Evolutionary conservation across 116 monocot genomes (phyloP).

Genomic region (Dioscorea cayenensis): DNA sequence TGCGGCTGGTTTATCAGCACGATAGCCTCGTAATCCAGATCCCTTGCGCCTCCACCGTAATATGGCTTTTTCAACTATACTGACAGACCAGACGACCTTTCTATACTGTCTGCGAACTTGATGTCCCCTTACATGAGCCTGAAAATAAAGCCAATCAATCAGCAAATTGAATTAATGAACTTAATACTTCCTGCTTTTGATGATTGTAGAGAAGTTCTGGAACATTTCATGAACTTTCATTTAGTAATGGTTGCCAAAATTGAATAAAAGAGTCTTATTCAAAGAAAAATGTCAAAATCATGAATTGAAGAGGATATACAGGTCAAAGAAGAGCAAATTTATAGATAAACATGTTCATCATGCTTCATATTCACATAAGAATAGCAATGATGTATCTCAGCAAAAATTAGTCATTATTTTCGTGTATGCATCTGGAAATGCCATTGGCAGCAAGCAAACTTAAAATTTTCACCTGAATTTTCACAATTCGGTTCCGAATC

Average conservation of each 20-base stretch:
- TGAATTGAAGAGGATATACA: background rate
- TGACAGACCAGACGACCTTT: slow-evolving; percentile 64
- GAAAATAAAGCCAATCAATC: slow-evolving; percentile 11
- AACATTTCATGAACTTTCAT: too few relatives aligned
- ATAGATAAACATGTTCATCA: background rate
- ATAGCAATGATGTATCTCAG: too few relatives aligned
- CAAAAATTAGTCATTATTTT: too few relatives aligned
- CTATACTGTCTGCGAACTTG: slow-evolving; percentile 73
- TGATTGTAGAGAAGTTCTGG: too few relatives aligned
- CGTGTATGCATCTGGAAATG: too few relatives aligned
- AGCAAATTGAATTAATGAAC: background rate
- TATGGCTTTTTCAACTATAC: slow-evolving; percentile 78
- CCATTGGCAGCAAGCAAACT: background rate
- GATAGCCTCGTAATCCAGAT: slow-evolving; percentile 61
- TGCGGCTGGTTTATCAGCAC: slow-evolving; percentile 16
- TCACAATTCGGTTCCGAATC: slow-evolving; percentile 47
- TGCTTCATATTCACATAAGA: too few relatives aligned
- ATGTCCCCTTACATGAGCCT: slow-evolving; percentile 88
- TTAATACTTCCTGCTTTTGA: too few relatives aligned
- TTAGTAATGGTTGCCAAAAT: too few relatives aligned
- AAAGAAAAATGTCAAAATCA: background rate
- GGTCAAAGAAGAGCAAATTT: background rate
- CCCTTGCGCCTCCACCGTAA: slow-evolving; percentile 76
- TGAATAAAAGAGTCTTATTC: background rate
- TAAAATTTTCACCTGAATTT: slow-evolving; percentile 44